Evolutionary conservation across 495 filamentous ascomycete species (phyloP), one percentile per base, ranked within the genome.

Genomic region (Immersiella caudata): DNA sequence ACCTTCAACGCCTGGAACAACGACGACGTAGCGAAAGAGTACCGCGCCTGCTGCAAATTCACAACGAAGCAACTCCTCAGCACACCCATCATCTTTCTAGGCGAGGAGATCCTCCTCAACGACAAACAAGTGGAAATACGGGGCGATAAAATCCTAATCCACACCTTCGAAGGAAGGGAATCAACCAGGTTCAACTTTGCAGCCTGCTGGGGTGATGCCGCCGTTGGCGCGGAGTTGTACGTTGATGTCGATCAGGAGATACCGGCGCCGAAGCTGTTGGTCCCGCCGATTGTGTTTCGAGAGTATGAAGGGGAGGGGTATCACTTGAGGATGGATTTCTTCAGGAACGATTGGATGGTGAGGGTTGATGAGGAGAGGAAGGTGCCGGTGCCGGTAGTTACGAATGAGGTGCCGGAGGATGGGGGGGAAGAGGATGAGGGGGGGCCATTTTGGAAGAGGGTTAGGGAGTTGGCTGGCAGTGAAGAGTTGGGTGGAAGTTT

Each of bases 271-370:
- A n/a, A 22, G 61, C 22, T 29, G n/a, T 26, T 63, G 49, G 33
- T 63, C 22, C 61, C 61, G 26, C 61, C 61, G 14, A 33, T 51
- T 2, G n/a, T 18, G 49, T 51, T 25, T 16, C 49, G 18, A 7
- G 11, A 35, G 61, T 26, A 33, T n/a, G 49, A 35, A 0, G 49
- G 61, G 16, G 40, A 33, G 14, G 61, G 61, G 16, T 51, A 18
- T 24, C 61, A 63, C 27, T 54, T 63, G 40, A 46, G 26, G 49
- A 20, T 63, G 61, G 61, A 63, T 54, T 63, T 63, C 29, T 63
- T 25, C 12, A 18, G 18, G 40, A 63, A 63, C 33, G 61, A 63
- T 14, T 63, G 61, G 61, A 33, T 54, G 6, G 61, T 63, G 1
- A 25, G 22, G 18, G 61, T 63, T 12, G 22, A 54, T 16, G 49